Evolutionary conservation across 345 rosid genomes (phyloP).

Genomic region (Eucalyptus erythrocorys): DNA sequence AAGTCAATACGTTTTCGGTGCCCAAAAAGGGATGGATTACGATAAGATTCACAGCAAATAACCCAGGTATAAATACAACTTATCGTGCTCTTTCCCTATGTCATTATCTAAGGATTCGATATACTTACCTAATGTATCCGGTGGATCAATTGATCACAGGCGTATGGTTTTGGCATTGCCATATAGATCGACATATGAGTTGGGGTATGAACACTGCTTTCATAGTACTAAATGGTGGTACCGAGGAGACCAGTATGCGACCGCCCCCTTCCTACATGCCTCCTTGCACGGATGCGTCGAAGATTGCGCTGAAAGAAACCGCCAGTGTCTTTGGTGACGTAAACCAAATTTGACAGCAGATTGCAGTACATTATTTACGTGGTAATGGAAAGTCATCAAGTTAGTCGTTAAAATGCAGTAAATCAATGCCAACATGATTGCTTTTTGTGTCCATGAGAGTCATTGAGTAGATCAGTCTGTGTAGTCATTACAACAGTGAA

Average conservation of each 20-base stretch:
- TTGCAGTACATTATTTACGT: not conserved
- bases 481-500: not conserved
- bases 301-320: not conserved
- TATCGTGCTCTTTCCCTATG: not conserved
- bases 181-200: constrained; percentile 3
- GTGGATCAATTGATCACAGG: constrained; percentile 1
- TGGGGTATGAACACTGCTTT: constrained; percentile 18
- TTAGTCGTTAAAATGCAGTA: not conserved
- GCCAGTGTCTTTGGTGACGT: not conserved
- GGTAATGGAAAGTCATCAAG: not conserved
- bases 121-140: not conserved
- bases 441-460: not conserved
- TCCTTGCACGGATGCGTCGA: not conserved
- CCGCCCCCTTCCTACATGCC: constrained; percentile 4
- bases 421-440: not conserved
- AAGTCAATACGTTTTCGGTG: not conserved
- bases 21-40: constrained; percentile 9
- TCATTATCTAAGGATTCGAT: not conserved
- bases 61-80: not conserved
- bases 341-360: not conserved
- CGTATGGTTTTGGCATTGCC: constrained; percentile 18
- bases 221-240: constrained; percentile 9
- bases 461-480: not conserved
- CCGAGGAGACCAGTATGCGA: not conserved
- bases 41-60: constrained; percentile 2